phyloP scores from a whole-genome alignment of 768 basidiomycete genomes.

The Mrakia hoshinonis region DNA sequence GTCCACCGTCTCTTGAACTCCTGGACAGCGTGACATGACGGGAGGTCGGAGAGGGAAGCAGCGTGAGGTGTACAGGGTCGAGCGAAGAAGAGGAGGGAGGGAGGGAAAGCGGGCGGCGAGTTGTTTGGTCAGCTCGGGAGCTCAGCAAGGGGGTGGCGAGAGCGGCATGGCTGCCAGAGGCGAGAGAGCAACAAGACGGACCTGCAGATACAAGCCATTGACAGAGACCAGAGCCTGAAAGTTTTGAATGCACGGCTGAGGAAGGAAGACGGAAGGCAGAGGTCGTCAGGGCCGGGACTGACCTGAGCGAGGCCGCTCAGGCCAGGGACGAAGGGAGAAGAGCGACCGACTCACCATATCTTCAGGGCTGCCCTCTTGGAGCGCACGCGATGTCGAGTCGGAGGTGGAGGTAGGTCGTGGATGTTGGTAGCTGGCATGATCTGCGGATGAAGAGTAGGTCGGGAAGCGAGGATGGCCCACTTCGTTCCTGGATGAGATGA shows the following conservation, averaged over 20 bases:
- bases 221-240: constrained; percentile 10
- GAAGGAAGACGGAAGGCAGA: neutral
- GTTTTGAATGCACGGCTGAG: neutral
- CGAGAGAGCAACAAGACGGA: neutral
- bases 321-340: neutral
- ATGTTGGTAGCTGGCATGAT: neutral
- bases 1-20: neutral
- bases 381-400: neutral
- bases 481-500: neutral
- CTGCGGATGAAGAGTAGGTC: neutral
- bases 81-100: neutral
- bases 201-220: neutral
- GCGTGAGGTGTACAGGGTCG: neutral
- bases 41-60: neutral
- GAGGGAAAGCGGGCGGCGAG: neutral
- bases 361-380: neutral
- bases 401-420: neutral
- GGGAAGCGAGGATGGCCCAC: neutral
- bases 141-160: neutral
- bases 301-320: neutral
- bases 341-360: neutral
- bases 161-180: neutral
- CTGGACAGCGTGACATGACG: neutral
- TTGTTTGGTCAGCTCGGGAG: neutral
- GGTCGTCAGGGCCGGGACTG: neutral